These are phyloP conservation scores for Fusarium agapanthi DNA, from an alignment of 2,329 filamentous ascomycete species.

Conservation along the genomic window DNA sequence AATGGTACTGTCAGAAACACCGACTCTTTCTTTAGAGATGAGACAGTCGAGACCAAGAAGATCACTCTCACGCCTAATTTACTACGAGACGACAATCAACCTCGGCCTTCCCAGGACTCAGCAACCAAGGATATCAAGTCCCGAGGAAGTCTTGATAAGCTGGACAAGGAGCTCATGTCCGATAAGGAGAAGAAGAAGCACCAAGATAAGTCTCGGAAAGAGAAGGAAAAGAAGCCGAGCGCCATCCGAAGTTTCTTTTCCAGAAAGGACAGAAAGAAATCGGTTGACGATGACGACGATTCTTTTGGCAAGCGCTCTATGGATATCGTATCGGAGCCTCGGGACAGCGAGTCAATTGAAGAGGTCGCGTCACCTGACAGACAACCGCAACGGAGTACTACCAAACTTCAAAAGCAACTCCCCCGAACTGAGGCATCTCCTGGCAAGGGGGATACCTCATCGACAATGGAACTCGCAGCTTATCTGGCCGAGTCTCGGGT, in stretches of 20 bases:
- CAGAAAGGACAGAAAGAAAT: slow-evolving; percentile 68
- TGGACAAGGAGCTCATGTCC: slow-evolving; percentile 61
- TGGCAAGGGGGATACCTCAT: slow-evolving; percentile 50
- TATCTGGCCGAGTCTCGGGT: slow-evolving; percentile 55
- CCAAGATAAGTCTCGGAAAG: slow-evolving; percentile 76
- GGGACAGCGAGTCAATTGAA: slow-evolving; percentile 56
- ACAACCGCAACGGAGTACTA: slow-evolving; percentile 64
- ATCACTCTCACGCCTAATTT: slow-evolving; percentile 95
- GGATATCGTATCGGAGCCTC: slow-evolving; percentile 58
- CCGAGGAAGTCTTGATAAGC: slow-evolving; percentile 77
- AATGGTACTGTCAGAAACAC: slow-evolving; percentile 91
- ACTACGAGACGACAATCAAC: slow-evolving; percentile 78
- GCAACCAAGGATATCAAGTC: slow-evolving; percentile 61
- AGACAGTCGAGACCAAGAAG: slow-evolving; percentile 94
- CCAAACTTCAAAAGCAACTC: slow-evolving; percentile 77
- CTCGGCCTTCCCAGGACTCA: slow-evolving; percentile 61
- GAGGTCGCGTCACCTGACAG: slow-evolving; percentile 58
- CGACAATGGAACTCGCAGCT: slow-evolving; percentile 53
- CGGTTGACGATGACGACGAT: slow-evolving; percentile 66
- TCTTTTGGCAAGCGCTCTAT: slow-evolving; percentile 69
- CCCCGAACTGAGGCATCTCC: slow-evolving; percentile 60
- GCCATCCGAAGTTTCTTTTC: slow-evolving; percentile 69
- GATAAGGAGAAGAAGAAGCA: slow-evolving; percentile 80
- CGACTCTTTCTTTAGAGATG: slow-evolving; percentile 97
- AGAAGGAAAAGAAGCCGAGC: slow-evolving; percentile 72